Conservation (phyloP, 352 stramenopile genomes). For the Achlya hypogyna region DNA sequence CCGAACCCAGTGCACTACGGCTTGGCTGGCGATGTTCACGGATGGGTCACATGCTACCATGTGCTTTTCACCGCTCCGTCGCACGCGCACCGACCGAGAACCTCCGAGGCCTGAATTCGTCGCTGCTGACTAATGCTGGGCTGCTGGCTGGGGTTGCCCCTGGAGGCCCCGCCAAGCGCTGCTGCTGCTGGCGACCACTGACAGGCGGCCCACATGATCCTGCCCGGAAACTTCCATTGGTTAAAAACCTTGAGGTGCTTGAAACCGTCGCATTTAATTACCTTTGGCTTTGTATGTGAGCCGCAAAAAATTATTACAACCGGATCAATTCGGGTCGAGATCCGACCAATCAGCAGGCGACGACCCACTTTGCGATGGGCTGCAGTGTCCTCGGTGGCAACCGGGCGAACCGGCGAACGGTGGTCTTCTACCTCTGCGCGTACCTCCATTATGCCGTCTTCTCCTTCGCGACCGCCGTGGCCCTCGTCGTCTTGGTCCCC, state of each 20-base stretch:
- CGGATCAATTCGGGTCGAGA: background rate
- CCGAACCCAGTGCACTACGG: no score
- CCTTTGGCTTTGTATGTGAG: background rate
- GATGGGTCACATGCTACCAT: no score
- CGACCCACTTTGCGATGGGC: background rate
- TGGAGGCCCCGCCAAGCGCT: no score
- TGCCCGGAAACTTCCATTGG: background rate
- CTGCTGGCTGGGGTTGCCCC: no score
- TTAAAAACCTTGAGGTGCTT: background rate
- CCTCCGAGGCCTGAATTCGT: no score
- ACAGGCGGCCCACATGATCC: no score
- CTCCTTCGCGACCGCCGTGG: background rate
- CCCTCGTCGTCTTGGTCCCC: background rate
- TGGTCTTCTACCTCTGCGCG: constrained; percentile 7
- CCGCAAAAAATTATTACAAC: background rate
- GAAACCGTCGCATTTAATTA: background rate
- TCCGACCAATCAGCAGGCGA: background rate
- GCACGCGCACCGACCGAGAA: no score
- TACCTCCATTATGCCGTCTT: background rate
- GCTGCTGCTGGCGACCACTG: background rate
- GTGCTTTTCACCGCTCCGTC: no score
- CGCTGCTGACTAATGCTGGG: no score
- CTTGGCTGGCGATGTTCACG: no score
- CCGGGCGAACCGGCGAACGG: background rate
- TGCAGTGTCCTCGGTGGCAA: background rate